A percentile compares a stretch with the other conserved stretches of the same genome.
Conservation (phyloP, 73 alveolate species). For the Stentor roeselii region DNA sequence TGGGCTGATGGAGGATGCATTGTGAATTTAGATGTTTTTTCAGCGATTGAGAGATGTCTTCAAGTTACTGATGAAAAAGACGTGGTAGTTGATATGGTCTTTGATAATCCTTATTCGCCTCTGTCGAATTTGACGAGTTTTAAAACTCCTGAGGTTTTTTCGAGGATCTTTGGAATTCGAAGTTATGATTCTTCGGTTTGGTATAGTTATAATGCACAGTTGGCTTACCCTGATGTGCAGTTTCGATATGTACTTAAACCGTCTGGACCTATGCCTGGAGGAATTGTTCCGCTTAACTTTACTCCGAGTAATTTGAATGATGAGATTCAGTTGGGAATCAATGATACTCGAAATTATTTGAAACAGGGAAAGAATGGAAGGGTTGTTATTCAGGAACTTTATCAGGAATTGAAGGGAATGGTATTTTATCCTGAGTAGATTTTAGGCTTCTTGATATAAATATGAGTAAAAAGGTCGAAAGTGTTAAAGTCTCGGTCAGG, state of each 20-base stretch:
- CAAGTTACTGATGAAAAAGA: slow-evolving; percentile 34
- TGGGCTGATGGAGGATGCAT: slow-evolving; percentile 56
- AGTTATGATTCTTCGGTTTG: slow-evolving; percentile 39
- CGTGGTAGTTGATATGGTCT: slow-evolving; percentile 48
- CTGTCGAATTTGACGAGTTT: slow-evolving; percentile 24
- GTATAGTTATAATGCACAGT: slow-evolving; percentile 35
- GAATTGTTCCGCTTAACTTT: slow-evolving; percentile 14
- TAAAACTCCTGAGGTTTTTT: slow-evolving; percentile 41
- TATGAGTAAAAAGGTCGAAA: slow-evolving; percentile 65
- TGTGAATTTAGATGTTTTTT: slow-evolving; percentile 40
- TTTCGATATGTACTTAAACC: slow-evolving; percentile 20
- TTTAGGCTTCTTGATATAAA: neutral
- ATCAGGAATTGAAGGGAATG: neutral
- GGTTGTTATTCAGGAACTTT: neutral
- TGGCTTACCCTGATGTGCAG: slow-evolving; percentile 37
- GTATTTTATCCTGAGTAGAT: neutral
- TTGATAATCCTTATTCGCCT: neutral
- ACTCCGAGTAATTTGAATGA: neutral
- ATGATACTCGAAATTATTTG: neutral
- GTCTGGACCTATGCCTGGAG: neutral
- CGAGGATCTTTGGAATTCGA: slow-evolving; percentile 39
- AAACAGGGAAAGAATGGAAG: neutral
- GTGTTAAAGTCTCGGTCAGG: slow-evolving; percentile 87
- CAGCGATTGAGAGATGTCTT: slow-evolving; percentile 43
- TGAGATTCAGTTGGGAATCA: slow-evolving; percentile 10